Base-by-base conservation (phyloP, 208 protist species). In the Trypanosomatidae sp. region DNA sequence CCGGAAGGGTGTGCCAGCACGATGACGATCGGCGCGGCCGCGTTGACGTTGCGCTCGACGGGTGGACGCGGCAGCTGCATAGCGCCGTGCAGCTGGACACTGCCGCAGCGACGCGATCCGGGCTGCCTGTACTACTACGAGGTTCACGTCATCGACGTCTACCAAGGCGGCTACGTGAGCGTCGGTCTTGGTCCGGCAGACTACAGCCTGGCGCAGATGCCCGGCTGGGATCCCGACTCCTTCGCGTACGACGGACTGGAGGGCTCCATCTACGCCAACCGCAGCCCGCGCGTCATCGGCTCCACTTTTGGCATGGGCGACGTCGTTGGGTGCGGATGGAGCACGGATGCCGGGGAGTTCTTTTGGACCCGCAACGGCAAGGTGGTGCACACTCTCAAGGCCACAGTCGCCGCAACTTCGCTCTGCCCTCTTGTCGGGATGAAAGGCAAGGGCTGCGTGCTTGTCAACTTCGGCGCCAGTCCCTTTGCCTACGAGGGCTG, bases 301-400 rank as follows among this genome's bases (percentile, higher is more conserved):
- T 88, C 62, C 36, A 88, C 74, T 4, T 96, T 94, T 70, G 73
- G 74, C 33, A 80, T 88, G 43, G 95, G 93, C 30, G 91, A 97
- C 73, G 86, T 93, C 13, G 86, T 96, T 7, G 95, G 95, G 8
- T 98, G 95, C 71, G 95, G 95, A 28, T 93, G 91, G 90, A 80
- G 86, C 64, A 74, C 65, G 17, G 86, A 85, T 25, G 71, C 69
- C 22, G 75, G 65, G 28, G 81, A 90, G 47, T 60, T 96, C 36
- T 98, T 84, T 66, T 98, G 91, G 91, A 97, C 92, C 3, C 77
- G 85, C 10, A 97, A 98, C 76, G 95, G 95, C 39, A 87, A 75
- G 30, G 41, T 86, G 28, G 76, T 96, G 39, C 75, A 88, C 36
- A 58, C 67, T 15, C 70, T 86, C 36, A 78, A 71, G 49, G 65